phyloP scores from a whole-genome alignment of 2,329 filamentous ascomycete species.

The Phaeosphaeria sp. region DNA sequence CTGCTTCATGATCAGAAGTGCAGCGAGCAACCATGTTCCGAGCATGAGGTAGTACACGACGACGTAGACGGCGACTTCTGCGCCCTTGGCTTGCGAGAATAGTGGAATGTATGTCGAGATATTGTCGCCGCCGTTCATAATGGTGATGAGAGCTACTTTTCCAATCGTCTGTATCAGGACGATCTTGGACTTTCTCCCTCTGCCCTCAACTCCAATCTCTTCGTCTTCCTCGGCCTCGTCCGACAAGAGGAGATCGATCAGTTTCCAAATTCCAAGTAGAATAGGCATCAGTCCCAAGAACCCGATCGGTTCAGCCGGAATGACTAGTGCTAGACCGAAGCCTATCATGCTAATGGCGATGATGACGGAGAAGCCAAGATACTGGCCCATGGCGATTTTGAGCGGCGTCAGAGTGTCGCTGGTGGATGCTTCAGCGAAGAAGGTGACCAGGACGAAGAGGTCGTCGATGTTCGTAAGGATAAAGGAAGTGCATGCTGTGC shows the following conservation, averaged over 20 bases:
- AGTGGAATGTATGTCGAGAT: neutral
- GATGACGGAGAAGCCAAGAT: neutral
- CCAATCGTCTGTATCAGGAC: neutral
- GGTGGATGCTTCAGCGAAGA: neutral
- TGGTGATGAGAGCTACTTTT: neutral
- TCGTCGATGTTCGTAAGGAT: neutral
- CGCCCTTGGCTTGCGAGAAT: neutral
- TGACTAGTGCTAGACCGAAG: neutral
- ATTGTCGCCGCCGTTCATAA: neutral
- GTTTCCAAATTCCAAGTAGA: neutral
- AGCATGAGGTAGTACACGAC: neutral
- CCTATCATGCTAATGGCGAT: neutral
- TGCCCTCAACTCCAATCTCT: no score
- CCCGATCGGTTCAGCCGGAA: neutral
- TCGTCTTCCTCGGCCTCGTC: neutral
- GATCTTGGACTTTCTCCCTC: neutral
- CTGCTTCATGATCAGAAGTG: neutral
- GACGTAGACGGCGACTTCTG: neutral
- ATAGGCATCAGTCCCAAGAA: neutral
- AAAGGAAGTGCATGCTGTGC: neutral
- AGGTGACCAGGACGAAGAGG: neutral
- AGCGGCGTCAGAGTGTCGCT: neutral
- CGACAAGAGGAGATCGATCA: neutral
- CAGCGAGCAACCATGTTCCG: neutral
- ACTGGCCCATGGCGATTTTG: neutral